phyloP scores from a whole-genome alignment of 805 yeast species.

The Lipomyces sp. region DNA sequence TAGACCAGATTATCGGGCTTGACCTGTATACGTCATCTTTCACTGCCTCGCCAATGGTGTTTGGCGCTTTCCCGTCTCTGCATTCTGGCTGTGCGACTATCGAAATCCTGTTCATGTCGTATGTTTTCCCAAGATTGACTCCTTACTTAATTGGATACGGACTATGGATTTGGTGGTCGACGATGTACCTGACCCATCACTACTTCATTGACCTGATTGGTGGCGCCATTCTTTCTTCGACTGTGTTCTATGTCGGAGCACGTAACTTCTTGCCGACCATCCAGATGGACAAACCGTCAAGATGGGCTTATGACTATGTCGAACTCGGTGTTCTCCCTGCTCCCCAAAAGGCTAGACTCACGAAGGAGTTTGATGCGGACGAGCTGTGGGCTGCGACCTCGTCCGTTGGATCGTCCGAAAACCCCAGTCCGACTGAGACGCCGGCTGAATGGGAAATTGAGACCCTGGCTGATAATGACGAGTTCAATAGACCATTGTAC shows the following conservation, averaged over 20 bases:
- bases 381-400: slow-evolving; percentile 22
- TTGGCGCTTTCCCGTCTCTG: slow-evolving; percentile 83
- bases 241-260: slow-evolving; percentile 66
- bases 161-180: slow-evolving; percentile 97
- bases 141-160: slow-evolving; percentile 71
- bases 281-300: slow-evolving; percentile 39
- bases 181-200: slow-evolving; percentile 97
- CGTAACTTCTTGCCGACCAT: slow-evolving; percentile 58
- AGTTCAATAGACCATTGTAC: slow-evolving; percentile 13
- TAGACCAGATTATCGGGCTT: slow-evolving; percentile 72
- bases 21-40: slow-evolving; percentile 82
- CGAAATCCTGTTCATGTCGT: slow-evolving; percentile 83
- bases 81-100: slow-evolving; percentile 93
- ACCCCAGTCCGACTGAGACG: slow-evolving; percentile 6
- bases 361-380: slow-evolving; percentile 18
- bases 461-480: slow-evolving; percentile 25
- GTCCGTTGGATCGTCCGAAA: slow-evolving; percentile 4
- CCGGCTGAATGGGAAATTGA: slow-evolving; percentile 24
- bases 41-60: slow-evolving; percentile 81
- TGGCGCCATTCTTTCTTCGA: slow-evolving; percentile 81
- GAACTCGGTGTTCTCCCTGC: slow-evolving; percentile 30
- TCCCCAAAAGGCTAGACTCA: slow-evolving; percentile 23
- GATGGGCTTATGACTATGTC: slow-evolving; percentile 45
- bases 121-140: slow-evolving; percentile 70
- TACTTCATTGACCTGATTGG: slow-evolving; percentile 89